Evolutionary conservation across 345 rosid genomes (phyloP).

Genomic region (Raphanus sativus): DNA sequence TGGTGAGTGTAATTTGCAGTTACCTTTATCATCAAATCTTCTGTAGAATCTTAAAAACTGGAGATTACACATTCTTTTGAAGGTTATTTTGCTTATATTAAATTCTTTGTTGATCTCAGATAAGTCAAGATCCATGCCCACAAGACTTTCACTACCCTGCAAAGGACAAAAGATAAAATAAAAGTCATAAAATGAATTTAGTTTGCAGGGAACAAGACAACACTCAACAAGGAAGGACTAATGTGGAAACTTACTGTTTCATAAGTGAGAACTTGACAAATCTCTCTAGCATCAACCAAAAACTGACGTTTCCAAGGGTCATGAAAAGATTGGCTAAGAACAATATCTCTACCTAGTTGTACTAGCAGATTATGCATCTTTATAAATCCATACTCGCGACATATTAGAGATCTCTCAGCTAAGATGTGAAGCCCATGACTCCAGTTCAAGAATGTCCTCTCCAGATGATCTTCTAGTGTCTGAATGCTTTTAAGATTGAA

Average conservation of each 20-base stretch:
- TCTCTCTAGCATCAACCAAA: slow-evolving; percentile 3
- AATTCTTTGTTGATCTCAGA: background rate
- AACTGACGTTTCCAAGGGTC: background rate
- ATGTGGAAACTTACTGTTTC: background rate
- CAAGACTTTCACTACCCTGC: slow-evolving; percentile 19
- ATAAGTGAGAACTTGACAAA: background rate
- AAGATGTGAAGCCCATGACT: background rate
- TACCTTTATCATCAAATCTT: background rate
- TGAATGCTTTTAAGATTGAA: background rate
- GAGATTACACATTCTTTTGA: background rate
- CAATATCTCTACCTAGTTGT: background rate
- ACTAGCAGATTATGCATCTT: background rate
- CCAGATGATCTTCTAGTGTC: background rate
- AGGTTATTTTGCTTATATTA: background rate
- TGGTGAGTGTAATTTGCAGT: background rate
- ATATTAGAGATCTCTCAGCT: background rate
- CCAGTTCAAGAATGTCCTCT: background rate
- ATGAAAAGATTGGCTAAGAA: background rate
- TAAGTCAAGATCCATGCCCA: slow-evolving; percentile 15
- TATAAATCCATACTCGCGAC: background rate
- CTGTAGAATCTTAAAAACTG: slow-evolving; percentile 17
- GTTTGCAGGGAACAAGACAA: background rate
- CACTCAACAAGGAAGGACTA: background rate
- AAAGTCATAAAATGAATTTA: background rate
- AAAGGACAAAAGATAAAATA: background rate